phyloP scores from a whole-genome alignment of 1,284 basidiomycete species.

The Leccinum huronense region DNA sequence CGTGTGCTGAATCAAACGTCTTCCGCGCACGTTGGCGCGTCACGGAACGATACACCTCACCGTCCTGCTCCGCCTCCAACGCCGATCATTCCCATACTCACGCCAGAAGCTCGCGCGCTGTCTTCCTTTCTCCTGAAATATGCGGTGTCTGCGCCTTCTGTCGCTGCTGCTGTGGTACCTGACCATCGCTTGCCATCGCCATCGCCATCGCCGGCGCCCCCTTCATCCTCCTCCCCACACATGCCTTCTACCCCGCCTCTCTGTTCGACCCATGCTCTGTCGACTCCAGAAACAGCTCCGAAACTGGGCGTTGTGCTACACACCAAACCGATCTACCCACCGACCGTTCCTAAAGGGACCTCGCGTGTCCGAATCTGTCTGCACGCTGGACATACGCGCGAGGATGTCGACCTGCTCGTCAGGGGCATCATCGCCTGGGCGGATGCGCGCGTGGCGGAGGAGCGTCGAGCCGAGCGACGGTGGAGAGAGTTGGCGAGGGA shows the following conservation, averaged over 20 bases:
- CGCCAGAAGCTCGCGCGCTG: conserved; percentile 68
- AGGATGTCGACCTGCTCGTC: conserved; percentile 62
- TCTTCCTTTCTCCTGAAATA: conserved; percentile 58
- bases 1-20: background rate
- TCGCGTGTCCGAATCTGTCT: conserved; percentile 85
- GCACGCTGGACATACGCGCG: conserved; percentile 68
- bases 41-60: too few species aligned
- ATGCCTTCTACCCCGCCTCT: background rate
- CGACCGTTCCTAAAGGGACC: conserved; percentile 80
- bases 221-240: background rate
- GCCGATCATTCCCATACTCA: conserved; percentile 87
- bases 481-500: conserved; percentile 19
- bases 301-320: conserved; percentile 39
- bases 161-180: background rate
- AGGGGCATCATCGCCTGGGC: conserved; percentile 54
- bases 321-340: conserved; percentile 79
- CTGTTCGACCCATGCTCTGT: background rate
- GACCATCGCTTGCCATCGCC: background rate
- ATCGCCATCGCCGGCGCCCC: background rate
- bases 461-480: background rate
- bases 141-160: conserved; percentile 11
- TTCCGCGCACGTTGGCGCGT: background rate
- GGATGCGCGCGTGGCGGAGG: conserved; percentile 26
- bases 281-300: background rate
- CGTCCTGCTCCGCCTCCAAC: conserved; percentile 31